A percentile compares a stretch with the other conserved stretches of the same genome.
phyloP scores from a whole-genome alignment of 2,329 filamentous ascomycete species.

The Microsporum canis region DNA sequence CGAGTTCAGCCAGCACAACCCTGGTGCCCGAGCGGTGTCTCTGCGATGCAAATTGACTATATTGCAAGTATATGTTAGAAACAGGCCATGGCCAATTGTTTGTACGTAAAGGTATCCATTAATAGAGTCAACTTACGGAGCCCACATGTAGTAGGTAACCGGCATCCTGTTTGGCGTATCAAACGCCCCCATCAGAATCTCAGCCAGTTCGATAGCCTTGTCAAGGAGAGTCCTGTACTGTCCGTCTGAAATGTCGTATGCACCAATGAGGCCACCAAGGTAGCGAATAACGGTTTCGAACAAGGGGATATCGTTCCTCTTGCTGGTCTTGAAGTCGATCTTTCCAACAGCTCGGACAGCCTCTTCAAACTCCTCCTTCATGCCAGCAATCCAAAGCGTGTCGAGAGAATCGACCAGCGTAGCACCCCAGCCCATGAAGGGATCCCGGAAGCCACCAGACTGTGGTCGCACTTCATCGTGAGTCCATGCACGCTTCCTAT shows the following conservation, averaged over 20 bases:
- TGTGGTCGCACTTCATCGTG: constrained; percentile 53
- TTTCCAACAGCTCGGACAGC: constrained; percentile 42
- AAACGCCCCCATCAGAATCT: constrained; percentile 42
- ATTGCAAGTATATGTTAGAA: constrained; percentile 65
- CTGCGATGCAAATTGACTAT: constrained; percentile 36
- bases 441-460: constrained; percentile 41
- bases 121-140: constrained; percentile 39
- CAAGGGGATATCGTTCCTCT: constrained; percentile 29
- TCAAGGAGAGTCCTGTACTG: constrained; percentile 37
- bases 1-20: constrained; percentile 27
- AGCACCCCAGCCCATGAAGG: constrained; percentile 54
- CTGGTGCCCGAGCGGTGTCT: constrained; percentile 20
- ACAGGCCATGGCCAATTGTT: constrained; percentile 14
- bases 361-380: constrained; percentile 45
- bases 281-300: constrained; percentile 45
- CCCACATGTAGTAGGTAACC: constrained; percentile 56
- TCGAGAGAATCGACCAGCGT: constrained; percentile 52
- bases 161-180: constrained; percentile 25
- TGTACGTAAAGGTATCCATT: not conserved
- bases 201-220: constrained; percentile 44
- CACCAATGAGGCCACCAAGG: constrained; percentile 42
- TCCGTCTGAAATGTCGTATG: constrained; percentile 50
- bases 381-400: constrained; percentile 52
- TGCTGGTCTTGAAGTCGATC: constrained; percentile 43
- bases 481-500: constrained; percentile 53